Evolutionary conservation across 305 asterid genomes (phyloP), one percentile per base, ranked within the genome.

Genomic region (Rubia tinctorum): DNA sequence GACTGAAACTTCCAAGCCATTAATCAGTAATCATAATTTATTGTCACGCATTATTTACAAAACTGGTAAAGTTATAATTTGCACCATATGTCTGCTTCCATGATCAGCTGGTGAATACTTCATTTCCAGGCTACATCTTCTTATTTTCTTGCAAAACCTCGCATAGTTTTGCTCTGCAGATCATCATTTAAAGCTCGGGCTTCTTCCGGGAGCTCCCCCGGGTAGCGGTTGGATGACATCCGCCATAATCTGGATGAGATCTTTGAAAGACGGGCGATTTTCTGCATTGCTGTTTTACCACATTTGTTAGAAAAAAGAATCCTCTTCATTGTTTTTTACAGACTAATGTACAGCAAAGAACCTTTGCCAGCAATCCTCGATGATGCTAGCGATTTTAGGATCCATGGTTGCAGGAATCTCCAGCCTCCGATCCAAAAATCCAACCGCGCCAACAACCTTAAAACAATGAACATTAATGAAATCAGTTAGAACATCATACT

Each of bases 341-440:
- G 34, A 40, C 22, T 40, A 73, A 22, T 6, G 1, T 2, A 43
- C 56, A 68, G n/a, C 18, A 45, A 23, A 51, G 62, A 73, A 89
- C 97, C 97, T 86, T 79, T 74, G 81, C 96, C 96, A 91, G 69
- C 96, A 91, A 58, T 91, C 91, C 1, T 77, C 71, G 62, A 91
- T 91, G 80, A 87, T 81, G 69, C 90, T 81, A 61, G 91, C 79
- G 9, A 91, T 67, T 37, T 58, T 82, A 34, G 93, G 91, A 80
- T 91, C 96, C 20, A 84, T 64, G 73, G 72, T 73, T 70, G 74
- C 73, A 0, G 93, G 93, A 68, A 91, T 56, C 63, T 91, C 96
- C 62, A 87, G 71, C 72, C 96, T 82, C 17, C 85, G 78, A 64
- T 89, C 89, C 91, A 84, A 84, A 81, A 91, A 91, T 15, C 96